Percentiles rank a stretch among this genome's conserved stretches.
These are phyloP conservation scores for Aspergillus sergii DNA, from an alignment of 2,329 filamentous ascomycete species.

Conservation along the genomic window DNA sequence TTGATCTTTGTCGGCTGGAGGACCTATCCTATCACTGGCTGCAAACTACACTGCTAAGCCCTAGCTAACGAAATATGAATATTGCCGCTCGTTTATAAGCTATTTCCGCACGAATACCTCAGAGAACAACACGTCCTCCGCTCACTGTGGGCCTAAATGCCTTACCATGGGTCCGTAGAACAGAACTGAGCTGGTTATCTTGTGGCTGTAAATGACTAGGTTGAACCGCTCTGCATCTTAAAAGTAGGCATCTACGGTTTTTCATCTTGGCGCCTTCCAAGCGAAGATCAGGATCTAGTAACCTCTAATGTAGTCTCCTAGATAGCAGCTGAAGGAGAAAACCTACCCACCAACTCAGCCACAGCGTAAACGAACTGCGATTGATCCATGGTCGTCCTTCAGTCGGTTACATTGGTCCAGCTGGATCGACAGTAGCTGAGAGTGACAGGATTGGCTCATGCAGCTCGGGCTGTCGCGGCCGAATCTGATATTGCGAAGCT, in stretches of 20 bases:
- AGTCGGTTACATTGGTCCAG: background rate
- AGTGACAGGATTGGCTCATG: slow-evolving; percentile 8
- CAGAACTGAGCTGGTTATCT: background rate
- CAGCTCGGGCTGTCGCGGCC: slow-evolving; percentile 3
- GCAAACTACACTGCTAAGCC: background rate
- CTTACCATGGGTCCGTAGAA: background rate
- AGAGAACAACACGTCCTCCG: background rate
- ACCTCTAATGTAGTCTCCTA: background rate
- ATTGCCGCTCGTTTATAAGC: slow-evolving; percentile 7
- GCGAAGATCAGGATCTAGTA: background rate
- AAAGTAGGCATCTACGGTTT: background rate
- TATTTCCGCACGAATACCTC: background rate
- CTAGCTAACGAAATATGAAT: slow-evolving; percentile 10
- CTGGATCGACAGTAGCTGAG: background rate
- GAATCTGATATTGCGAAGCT: slow-evolving; percentile 11
- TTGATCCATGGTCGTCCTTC: background rate
- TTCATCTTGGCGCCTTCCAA: background rate
- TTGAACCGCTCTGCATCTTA: background rate
- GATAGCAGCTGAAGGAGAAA: background rate
- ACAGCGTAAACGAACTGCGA: background rate
- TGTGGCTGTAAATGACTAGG: background rate
- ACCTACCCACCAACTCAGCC: background rate
- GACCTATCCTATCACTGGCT: background rate
- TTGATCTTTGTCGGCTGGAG: background rate
- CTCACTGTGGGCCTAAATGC: background rate